Conservation (phyloP, 176 grass and related monocot species). For the Zoysia japonica region DNA sequence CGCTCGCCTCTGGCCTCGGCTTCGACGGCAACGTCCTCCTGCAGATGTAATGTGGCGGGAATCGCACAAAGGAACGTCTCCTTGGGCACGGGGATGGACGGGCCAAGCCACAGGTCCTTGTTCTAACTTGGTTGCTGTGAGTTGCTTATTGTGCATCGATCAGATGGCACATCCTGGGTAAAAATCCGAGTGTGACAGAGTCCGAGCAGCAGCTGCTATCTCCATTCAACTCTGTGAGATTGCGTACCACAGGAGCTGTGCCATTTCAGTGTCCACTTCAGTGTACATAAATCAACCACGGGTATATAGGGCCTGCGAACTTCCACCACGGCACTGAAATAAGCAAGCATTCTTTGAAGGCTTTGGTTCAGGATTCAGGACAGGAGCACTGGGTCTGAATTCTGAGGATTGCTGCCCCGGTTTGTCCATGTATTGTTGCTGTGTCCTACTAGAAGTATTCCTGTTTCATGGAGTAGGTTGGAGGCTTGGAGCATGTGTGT, state of each 20-base stretch:
- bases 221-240: conserved; percentile 4
- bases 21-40: conserved; percentile 45
- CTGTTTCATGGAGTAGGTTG: neutral
- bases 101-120: neutral
- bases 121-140: neutral
- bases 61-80: neutral
- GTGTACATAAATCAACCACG: conserved; percentile 42
- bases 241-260: conserved; percentile 12
- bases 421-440: neutral
- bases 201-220: neutral
- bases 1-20: conserved; percentile 7
- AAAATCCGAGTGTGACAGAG: conserved; percentile 10
- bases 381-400: neutral
- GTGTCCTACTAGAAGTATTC: neutral
- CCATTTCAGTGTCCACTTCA: conserved; percentile 28
- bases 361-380: conserved; percentile 22
- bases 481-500: conserved; percentile 1
- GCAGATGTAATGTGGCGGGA: conserved; percentile 59
- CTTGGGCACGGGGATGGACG: neutral
- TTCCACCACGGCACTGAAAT: neutral
- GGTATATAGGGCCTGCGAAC: conserved; percentile 23
- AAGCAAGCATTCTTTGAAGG: conserved; percentile 21
- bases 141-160: conserved; percentile 19
- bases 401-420: neutral
- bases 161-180: neutral